A percentile compares a stretch with the other conserved stretches of the same genome.
Evolutionary conservation across 192 early-diverging fungal genomes (phyloP).

Genomic region (Linnemannia zychae): DNA sequence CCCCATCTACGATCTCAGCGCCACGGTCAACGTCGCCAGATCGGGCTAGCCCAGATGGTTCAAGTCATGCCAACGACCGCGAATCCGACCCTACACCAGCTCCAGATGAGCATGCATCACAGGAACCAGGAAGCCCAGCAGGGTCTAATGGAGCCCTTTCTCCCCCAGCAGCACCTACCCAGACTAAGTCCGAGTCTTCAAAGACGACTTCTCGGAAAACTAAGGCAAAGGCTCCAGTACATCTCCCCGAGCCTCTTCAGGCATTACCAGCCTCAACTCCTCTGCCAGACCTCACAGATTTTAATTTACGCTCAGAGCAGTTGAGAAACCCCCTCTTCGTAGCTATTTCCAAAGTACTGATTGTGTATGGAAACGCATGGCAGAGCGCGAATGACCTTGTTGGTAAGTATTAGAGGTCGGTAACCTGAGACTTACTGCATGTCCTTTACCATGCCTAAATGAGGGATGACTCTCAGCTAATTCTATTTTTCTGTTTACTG

Average conservation of each 20-base stretch:
- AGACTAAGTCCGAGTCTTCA: background rate
- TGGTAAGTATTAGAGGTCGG: conserved; percentile 16
- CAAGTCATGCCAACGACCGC: background rate
- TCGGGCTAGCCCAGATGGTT: background rate
- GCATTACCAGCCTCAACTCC: conserved; percentile 27
- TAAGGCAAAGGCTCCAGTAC: conserved; percentile 3
- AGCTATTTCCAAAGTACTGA: conserved; percentile 41
- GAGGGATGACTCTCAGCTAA: background rate
- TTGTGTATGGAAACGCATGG: conserved; percentile 54
- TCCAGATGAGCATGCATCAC: background rate
- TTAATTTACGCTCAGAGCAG: conserved; percentile 38
- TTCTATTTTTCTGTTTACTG: background rate
- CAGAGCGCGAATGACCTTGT: conserved; percentile 54
- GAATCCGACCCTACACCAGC: background rate
- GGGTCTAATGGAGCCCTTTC: background rate
- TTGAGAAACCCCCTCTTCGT: conserved; percentile 46
- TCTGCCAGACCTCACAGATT: conserved; percentile 42
- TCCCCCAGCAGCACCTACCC: background rate
- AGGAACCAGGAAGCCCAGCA: background rate
- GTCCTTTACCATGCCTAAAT: background rate
- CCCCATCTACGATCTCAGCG: background rate
- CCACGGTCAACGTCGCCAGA: background rate
- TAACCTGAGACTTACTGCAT: background rate
- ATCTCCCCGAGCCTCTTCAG: conserved; percentile 26
- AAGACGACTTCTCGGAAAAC: conserved; percentile 19